These are phyloP conservation scores for Daedalea quercina DNA, from an alignment of 768 basidiomycete genomes.

Conservation along the genomic window DNA sequence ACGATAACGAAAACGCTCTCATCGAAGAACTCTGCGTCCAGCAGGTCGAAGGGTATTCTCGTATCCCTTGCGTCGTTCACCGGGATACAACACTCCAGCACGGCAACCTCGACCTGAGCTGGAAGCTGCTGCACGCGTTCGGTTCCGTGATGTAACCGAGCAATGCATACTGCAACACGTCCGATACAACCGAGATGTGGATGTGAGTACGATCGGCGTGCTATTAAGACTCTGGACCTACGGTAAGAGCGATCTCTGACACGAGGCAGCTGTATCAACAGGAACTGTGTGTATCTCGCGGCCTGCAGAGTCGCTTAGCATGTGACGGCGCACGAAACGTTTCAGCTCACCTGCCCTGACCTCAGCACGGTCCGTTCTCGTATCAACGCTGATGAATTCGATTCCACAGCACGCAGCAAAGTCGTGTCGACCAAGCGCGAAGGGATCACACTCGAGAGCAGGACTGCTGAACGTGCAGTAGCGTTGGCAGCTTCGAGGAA, in stretches of 20 bases:
- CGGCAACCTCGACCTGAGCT: slow-evolving; percentile 35
- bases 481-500: slow-evolving; percentile 61
- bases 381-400: slow-evolving; percentile 22
- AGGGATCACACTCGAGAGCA: slow-evolving; percentile 8
- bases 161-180: slow-evolving; percentile 43
- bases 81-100: slow-evolving; percentile 49
- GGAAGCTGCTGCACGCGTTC: slow-evolving; percentile 31
- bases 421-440: slow-evolving; percentile 1
- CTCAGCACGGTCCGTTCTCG: slow-evolving; percentile 47
- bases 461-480: slow-evolving; percentile 49
- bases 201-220: neutral
- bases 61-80: slow-evolving; percentile 32
- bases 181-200: slow-evolving; percentile 3
- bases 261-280: slow-evolving; percentile 38
- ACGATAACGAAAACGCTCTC: slow-evolving; percentile 62
- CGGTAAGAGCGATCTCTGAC: slow-evolving; percentile 35
- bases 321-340: slow-evolving; percentile 6
- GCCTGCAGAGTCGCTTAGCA: slow-evolving; percentile 14
- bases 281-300: slow-evolving; percentile 39
- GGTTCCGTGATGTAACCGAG: slow-evolving; percentile 43
- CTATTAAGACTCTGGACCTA: slow-evolving; percentile 29
- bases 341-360: slow-evolving; percentile 42
- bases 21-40: slow-evolving; percentile 78
- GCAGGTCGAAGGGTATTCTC: slow-evolving; percentile 38
- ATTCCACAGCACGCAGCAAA: slow-evolving; percentile 4